Evolutionary conservation across 371 early-diverging fungal genomes (phyloP).

Genomic region (Umbelopsis sp.): DNA sequence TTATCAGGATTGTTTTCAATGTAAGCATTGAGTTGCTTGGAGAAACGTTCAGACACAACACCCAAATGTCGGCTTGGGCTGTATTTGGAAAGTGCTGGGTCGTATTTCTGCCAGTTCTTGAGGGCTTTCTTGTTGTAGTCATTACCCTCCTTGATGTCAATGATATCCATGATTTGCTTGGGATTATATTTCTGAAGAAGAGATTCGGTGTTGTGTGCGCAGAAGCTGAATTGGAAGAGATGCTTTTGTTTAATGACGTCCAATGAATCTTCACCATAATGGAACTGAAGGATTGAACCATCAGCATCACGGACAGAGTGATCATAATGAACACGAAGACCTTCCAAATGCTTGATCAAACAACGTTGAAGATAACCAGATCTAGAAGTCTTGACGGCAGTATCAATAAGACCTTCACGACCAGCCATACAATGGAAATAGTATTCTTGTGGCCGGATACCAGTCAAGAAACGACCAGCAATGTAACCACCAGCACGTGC

Average conservation of each 20-base stretch:
- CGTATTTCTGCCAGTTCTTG: conserved; percentile 76
- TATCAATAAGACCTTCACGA: conserved; percentile 99
- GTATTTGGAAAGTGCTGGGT: conserved; percentile 81
- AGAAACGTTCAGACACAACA: conserved; percentile 88
- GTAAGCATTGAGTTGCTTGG: conserved; percentile 69
- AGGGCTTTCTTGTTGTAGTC: conserved; percentile 79
- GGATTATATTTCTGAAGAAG: conserved; percentile 85
- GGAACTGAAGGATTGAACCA: conserved; percentile 97
- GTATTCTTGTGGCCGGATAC: conserved; percentile 95
- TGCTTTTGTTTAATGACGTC: conserved; percentile 97
- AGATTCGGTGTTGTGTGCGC: conserved; percentile 88
- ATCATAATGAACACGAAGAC: conserved; percentile 96
- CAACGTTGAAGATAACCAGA: conserved; percentile 99
- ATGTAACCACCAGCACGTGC: conserved; percentile 98
- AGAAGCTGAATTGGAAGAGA: conserved; percentile 90
- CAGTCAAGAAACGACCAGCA: conserved; percentile 99
- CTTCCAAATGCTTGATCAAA: conserved; percentile 99
- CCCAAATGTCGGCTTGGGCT: conserved; percentile 88
- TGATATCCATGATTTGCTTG: conserved; percentile 63
- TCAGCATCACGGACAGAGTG: conserved; percentile 95
- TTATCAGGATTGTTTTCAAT: conserved; percentile 70
- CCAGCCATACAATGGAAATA: conserved; percentile 99
- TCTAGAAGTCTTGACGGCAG: conserved; percentile 99
- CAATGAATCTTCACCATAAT: conserved; percentile 99
- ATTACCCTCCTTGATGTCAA: conserved; percentile 82